Evolutionary conservation across 176 grass and related monocot species (phyloP).

Genomic region (Dactylis glomerata): DNA sequence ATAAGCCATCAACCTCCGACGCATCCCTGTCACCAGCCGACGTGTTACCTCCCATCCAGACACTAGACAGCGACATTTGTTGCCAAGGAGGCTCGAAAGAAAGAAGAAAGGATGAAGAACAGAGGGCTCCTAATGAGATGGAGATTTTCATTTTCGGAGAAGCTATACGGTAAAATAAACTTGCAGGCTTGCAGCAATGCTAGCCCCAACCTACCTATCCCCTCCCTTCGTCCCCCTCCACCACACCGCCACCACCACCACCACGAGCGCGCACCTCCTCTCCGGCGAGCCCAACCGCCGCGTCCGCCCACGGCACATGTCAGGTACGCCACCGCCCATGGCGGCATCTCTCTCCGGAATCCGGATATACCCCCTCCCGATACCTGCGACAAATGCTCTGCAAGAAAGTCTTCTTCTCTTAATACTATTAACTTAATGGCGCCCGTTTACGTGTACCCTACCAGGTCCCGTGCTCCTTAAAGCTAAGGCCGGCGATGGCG

Average conservation of each 20-base stretch:
- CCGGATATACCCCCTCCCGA: background rate
- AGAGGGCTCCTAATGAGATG: no score
- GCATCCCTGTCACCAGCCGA: background rate
- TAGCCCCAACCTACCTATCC: constrained; percentile 32
- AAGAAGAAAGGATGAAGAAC: background rate
- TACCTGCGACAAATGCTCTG: background rate
- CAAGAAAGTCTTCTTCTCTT: background rate
- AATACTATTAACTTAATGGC: background rate
- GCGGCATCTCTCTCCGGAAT: background rate
- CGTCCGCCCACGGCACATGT: background rate
- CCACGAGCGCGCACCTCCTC: background rate
- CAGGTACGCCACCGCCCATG: background rate
- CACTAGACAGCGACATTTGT: background rate
- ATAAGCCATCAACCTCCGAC: background rate
- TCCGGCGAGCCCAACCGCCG: constrained; percentile 17
- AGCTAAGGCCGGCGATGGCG: background rate
- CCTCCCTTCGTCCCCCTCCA: background rate
- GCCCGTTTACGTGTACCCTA: background rate
- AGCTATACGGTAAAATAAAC: background rate
- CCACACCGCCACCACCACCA: background rate
- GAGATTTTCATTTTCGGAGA: no score
- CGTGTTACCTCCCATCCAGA: background rate
- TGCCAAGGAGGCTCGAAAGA: background rate
- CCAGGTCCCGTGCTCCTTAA: background rate
- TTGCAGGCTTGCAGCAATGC: constrained; percentile 14